Conservation (phyloP, 352 stramenopile genomes). For the Globisporangium ultimum region DNA sequence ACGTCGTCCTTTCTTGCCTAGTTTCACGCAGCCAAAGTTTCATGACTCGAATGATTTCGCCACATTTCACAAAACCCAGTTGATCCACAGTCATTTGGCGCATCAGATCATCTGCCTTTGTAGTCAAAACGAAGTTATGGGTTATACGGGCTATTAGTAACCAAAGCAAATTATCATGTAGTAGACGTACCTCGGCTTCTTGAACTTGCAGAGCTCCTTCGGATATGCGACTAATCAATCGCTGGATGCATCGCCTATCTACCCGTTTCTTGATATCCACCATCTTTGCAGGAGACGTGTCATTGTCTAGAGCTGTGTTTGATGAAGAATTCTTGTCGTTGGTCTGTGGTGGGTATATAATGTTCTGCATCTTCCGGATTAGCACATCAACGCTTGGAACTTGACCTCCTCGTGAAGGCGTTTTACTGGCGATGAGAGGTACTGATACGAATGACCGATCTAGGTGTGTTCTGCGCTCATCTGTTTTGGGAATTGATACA, state of each 20-base stretch:
- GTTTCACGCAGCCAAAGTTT: slow-evolving; percentile 30
- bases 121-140: too few relatives aligned
- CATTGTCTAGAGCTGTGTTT: slow-evolving; percentile 1
- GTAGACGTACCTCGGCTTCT: slow-evolving; percentile 23
- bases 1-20: slow-evolving; percentile 22
- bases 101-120: slow-evolving; percentile 32
- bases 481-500: background rate
- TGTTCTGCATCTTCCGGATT: slow-evolving; percentile 29
- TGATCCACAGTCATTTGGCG: slow-evolving; percentile 31
- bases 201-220: slow-evolving; percentile 33
- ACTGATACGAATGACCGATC: background rate
- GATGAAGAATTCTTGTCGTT: background rate
- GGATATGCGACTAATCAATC: slow-evolving; percentile 35
- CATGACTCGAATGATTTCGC: slow-evolving; percentile 48
- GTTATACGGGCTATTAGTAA: background rate
- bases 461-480: background rate
- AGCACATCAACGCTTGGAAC: slow-evolving; percentile 21
- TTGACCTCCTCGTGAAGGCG: slow-evolving; percentile 4
- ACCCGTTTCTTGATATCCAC: slow-evolving; percentile 34
- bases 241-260: slow-evolving; percentile 34
- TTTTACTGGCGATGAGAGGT: too few relatives aligned
- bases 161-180: background rate
- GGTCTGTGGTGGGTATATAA: slow-evolving; percentile 12
- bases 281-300: slow-evolving; percentile 5
- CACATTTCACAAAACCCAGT: slow-evolving; percentile 42